Conservation (phyloP, 2,329 filamentous ascomycete genomes). For the Xylariaceae sp. region DNA sequence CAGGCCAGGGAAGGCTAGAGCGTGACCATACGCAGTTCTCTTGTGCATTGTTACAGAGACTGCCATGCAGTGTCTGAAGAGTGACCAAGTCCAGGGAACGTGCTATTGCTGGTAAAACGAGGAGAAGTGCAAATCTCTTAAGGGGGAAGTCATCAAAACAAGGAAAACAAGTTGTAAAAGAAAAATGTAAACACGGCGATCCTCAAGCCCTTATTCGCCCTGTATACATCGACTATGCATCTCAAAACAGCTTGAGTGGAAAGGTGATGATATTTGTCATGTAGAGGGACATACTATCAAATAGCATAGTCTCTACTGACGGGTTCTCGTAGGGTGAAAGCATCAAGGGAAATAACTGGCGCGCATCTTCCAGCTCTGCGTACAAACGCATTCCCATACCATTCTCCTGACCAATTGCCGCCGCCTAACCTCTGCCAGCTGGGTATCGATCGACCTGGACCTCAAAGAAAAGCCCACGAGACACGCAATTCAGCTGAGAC, state of each 20-base stretch:
- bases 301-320: conserved; percentile 21
- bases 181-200: conserved; percentile 23
- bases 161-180: conserved; percentile 23
- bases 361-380: conserved; percentile 28
- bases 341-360: conserved; percentile 23
- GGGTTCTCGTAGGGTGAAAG: conserved; percentile 18
- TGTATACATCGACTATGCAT: conserved; percentile 19
- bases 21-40: conserved; percentile 6
- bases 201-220: conserved; percentile 21
- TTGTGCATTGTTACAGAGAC: conserved; percentile 7
- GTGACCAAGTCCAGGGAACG: conserved; percentile 8
- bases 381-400: conserved; percentile 28
- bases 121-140: conserved; percentile 25
- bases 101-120: conserved; percentile 23
- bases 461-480: conserved; percentile 18
- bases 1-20: conserved; percentile 7
- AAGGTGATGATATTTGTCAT: conserved; percentile 23
- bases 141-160: conserved; percentile 23
- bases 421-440: conserved; percentile 27
- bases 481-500: conserved; percentile 32
- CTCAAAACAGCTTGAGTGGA: conserved; percentile 18
- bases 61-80: not conserved
- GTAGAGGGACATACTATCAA: conserved; percentile 22
- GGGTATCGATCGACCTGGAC: conserved; percentile 25
- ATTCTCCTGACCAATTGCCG: conserved; percentile 25